Conservation (phyloP, 2,329 filamentous ascomycete genomes). For the Macroventuria anomochaeta region DNA sequence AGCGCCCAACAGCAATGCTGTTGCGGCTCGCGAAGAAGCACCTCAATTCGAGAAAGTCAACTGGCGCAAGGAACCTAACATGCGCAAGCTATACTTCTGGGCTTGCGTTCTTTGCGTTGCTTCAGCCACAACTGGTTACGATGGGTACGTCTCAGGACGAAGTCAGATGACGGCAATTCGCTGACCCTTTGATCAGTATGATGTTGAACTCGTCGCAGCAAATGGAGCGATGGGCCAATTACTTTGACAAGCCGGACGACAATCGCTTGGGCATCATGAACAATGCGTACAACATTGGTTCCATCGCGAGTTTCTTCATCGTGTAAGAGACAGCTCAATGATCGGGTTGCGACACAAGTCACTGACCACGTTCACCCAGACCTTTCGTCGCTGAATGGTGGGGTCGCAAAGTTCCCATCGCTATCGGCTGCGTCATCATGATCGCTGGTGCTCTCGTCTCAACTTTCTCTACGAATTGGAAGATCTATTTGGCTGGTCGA, state of each 20-base stretch:
- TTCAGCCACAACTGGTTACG: slow-evolving; percentile 64
- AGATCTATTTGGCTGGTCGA: slow-evolving; percentile 64
- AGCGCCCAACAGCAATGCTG: slow-evolving; percentile 26
- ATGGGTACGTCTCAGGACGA: slow-evolving; percentile 53
- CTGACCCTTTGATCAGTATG: slow-evolving; percentile 39
- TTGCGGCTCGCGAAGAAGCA: slow-evolving; percentile 54
- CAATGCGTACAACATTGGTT: slow-evolving; percentile 53
- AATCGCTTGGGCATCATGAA: slow-evolving; percentile 55
- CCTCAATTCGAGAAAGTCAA: slow-evolving; percentile 59
- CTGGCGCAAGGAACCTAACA: slow-evolving; percentile 62
- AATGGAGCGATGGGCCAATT: slow-evolving; percentile 47
- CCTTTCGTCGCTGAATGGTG: slow-evolving; percentile 51
- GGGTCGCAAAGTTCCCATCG: slow-evolving; percentile 53
- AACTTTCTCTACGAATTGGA: slow-evolving; percentile 32
- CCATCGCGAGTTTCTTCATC: slow-evolving; percentile 46
- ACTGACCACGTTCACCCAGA: slow-evolving; percentile 1
- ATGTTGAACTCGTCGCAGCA: slow-evolving; percentile 55
- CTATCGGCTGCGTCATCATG: slow-evolving; percentile 54
- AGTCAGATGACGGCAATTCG: slow-evolving; percentile 3
- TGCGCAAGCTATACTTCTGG: slow-evolving; percentile 63
- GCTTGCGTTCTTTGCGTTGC: slow-evolving; percentile 59
- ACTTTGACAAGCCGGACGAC: slow-evolving; percentile 49
- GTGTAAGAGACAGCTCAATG: slow-evolving; percentile 9
- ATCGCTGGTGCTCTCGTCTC: slow-evolving; percentile 49
- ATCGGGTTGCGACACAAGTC: neutral